Base-by-base conservation (phyloP, 2,329 filamentous ascomycete species). In the Aspergillus thermomutatus region DNA sequence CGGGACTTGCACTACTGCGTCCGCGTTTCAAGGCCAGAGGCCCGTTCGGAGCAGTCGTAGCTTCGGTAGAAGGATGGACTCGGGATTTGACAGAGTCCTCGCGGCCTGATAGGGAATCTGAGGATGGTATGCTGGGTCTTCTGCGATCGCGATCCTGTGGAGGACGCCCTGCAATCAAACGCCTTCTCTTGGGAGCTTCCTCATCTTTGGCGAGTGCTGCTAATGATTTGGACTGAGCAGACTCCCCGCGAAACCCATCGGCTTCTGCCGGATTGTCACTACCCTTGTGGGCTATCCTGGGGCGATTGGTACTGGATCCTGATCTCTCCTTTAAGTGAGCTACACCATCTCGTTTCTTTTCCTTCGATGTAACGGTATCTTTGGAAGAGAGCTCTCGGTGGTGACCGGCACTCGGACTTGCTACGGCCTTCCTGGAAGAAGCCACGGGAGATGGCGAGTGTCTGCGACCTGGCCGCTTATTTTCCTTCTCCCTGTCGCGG, bases 1-100 rank as follows among this genome's bases (percentile, higher is more conserved):
- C 72, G 4, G 76, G 77, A n/a, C 75, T 77, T 23, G 67, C 64
- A 55, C 76, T 79, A 49, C 67, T 71, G 46, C 77, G 73, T 27
- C 72, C 67, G 41, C 77, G 72, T 62, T 79, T 80, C 43, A 77
- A 63, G 10, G 64, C 62, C 37, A 57, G 51, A 17, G 41, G 53
- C 55, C 58, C 61, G 47, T 60, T 59, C n/a, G 64, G 59, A 58
- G 59, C 17, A 55, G 54, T 2, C 14, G 57, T 51, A 23, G 67
- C 55, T 49, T 71, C 69, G 4, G 66, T 46, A 46, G 21, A 61
- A 50, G 61, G 66, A 26, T 73, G 69, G 28, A 62, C 53, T 31
- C 70, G 73, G 0, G 71, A 49, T 56, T 70, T 75, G 9, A 62
- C 58, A 25, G 54, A 58, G 55, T 76, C 75, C 48, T 77, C 74